Evolutionary conservation across 768 basidiomycete genomes (phyloP).

Genomic region (Macrolepiota fuliginosa): DNA sequence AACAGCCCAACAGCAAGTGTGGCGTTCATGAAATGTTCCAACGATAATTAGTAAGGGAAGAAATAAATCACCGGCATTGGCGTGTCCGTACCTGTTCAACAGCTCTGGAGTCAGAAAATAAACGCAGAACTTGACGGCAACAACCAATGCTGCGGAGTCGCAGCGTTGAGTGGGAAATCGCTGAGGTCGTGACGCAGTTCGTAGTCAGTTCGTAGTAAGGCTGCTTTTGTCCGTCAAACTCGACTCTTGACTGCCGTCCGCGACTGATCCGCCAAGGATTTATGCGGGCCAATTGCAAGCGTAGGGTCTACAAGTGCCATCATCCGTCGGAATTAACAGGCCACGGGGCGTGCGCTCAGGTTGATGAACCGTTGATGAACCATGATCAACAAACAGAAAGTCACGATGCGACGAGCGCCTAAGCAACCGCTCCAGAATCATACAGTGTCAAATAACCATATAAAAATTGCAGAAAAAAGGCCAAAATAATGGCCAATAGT

Average conservation of each 20-base stretch:
- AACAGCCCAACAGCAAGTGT: not conserved
- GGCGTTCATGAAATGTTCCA: not conserved
- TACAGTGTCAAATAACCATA: not conserved
- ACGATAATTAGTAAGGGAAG: not conserved
- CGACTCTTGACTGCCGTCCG: not conserved
- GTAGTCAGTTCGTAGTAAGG: not conserved
- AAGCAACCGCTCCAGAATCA: not conserved
- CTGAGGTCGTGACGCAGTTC: not conserved
- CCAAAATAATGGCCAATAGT: not conserved
- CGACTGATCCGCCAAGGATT: not conserved
- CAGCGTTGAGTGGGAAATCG: not conserved
- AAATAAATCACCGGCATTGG: not conserved
- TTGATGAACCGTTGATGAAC: not conserved
- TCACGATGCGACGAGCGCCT: not conserved
- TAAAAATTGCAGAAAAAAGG: not conserved
- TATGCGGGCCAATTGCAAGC: not conserved
- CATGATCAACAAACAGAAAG: conserved; percentile 1
- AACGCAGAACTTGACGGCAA: not conserved
- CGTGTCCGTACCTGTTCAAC: not conserved
- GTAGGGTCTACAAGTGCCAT: not conserved
- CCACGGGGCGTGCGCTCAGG: not conserved
- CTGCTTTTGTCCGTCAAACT: not conserved
- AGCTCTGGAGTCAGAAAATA: not conserved
- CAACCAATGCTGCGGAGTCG: not conserved
- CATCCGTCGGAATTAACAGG: not conserved